These are phyloP conservation scores for Chytriomyces confervae DNA, from an alignment of 192 early-diverging fungal genomes.

Conservation along the genomic window DNA sequence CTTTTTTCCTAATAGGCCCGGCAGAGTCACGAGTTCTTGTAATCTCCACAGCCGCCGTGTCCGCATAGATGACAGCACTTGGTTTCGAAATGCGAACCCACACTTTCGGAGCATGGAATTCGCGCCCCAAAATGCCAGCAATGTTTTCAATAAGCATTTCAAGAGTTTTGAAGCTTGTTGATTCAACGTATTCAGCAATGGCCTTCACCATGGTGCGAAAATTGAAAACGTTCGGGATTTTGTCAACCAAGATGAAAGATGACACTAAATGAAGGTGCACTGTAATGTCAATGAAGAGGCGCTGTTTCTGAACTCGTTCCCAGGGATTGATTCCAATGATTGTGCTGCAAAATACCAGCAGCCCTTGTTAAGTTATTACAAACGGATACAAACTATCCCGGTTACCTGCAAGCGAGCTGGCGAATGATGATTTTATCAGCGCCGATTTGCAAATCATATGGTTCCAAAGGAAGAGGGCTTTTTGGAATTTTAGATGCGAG, in stretches of 20 bases:
- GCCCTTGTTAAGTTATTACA: background rate
- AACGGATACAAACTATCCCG: background rate
- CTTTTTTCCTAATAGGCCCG: background rate
- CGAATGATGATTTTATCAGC: slow-evolving; percentile 88
- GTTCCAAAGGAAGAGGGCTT: background rate
- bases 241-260: slow-evolving; percentile 53
- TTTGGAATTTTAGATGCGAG: background rate
- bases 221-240: slow-evolving; percentile 78
- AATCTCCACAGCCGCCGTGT: slow-evolving; percentile 88
- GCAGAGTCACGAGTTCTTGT: slow-evolving; percentile 66
- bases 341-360: slow-evolving; percentile 60
- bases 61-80: slow-evolving; percentile 90
- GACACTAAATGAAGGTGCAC: slow-evolving; percentile 71
- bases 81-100: slow-evolving; percentile 93
- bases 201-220: slow-evolving; percentile 88
- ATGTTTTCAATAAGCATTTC: slow-evolving; percentile 89
- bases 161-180: slow-evolving; percentile 90
- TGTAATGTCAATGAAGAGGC: slow-evolving; percentile 73
- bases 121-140: slow-evolving; percentile 75
- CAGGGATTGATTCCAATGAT: slow-evolving; percentile 96
- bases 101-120: slow-evolving; percentile 87
- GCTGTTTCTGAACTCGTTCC: slow-evolving; percentile 94
- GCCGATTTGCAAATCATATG: slow-evolving; percentile 40
- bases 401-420: slow-evolving; percentile 56
- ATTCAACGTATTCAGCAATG: slow-evolving; percentile 81